Evolutionary conservation across 306 rosid species (phyloP).

Genomic region (Inga leiocalycina): DNA sequence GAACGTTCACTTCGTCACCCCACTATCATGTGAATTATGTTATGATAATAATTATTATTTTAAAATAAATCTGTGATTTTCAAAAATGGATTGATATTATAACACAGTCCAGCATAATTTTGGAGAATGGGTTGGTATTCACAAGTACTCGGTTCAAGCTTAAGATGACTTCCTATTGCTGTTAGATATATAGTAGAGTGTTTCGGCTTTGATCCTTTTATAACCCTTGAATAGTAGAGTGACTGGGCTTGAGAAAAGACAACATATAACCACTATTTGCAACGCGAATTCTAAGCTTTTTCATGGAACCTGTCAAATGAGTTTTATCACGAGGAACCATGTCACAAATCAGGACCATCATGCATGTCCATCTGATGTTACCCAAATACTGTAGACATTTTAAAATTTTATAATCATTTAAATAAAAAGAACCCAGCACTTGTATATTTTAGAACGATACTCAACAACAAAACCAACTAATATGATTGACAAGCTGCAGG

Average conservation of each 20-base stretch:
- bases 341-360: neutral
- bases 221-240: neutral
- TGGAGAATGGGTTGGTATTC: slow-evolving; percentile 15
- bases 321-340: neutral
- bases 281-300: neutral
- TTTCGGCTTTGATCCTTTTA: neutral
- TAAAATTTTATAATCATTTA: neutral
- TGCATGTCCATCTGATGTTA: neutral
- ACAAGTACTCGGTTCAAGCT: slow-evolving; percentile 2
- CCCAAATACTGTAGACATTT: neutral
- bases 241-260: neutral
- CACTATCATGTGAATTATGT: neutral
- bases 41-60: neutral
- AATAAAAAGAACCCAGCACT: too few relatives aligned
- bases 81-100: neutral
- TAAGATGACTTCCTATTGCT: neutral
- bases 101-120: neutral
- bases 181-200: neutral
- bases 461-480: too few relatives aligned
- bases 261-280: neutral
- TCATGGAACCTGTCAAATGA: neutral
- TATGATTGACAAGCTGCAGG: too few relatives aligned
- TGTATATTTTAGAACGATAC: too few relatives aligned
- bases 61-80: neutral
- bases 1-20: neutral